Base-by-base conservation (phyloP, 148 eudicot genomes). In the Chenopodium quinoa region DNA sequence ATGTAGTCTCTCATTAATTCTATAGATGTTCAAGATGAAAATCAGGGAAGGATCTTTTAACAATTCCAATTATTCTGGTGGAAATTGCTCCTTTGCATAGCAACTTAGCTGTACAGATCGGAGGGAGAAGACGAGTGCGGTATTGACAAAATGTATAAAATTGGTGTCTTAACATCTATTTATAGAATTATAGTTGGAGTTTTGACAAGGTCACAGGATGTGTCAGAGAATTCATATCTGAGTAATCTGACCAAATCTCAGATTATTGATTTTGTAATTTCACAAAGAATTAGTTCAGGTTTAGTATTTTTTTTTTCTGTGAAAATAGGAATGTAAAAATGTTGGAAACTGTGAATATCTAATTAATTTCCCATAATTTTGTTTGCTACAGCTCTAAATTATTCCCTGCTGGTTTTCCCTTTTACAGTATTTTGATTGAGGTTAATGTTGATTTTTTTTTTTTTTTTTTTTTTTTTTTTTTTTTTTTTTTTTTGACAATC, bases 91-190 rank as follows among this genome's bases (percentile, higher is more conserved):
- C 12, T 20, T 64, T 31, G 50, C 34, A 22, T 72, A 81, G 31
- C 50, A 81, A 47, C 31, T 68, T 32, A 52, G 76, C 80, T 82
- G 84, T 64, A 77, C 81, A 82, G 81, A 13, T 40, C 67, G 20
- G 71, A 40, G 10, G 52, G 40, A 52, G 7, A 1, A 4, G 16
- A 31, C 27, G 12, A 58, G 0, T 40, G 72, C 23, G 34, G 0
- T 12, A 56, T 71, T 67, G 37, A 29, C 17, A 8, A 65, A 54
- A n/a, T 73, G 77, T 72, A 65, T 52, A 14, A 70, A 58, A 22
- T 82, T 44, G 68, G n/a, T 44, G 60, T 8, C 46, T 62, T 72
- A 29, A 80, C 65, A 50, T 60, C 58, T 44, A 22, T 25, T 50
- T 19, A 64, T 60, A 6, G 40, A 34, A 34, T 34, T 34, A 34